Base-by-base conservation (phyloP, 2,329 filamentous ascomycete species). In the Zasmidium citrigriseum region DNA sequence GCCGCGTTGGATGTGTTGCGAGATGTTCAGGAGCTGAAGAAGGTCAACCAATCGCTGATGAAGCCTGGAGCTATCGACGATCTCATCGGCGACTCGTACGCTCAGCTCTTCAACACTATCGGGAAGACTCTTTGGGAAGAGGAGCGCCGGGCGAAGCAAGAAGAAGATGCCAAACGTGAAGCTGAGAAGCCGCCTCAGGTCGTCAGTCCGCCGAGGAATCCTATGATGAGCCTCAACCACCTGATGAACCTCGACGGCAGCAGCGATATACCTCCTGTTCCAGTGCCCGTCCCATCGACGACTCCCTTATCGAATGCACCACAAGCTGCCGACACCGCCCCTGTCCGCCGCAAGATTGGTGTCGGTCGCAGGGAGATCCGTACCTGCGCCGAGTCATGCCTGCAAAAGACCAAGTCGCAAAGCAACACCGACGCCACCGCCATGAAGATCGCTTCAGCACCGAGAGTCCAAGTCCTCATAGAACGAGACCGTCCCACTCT, bases 51-150 rank as follows among this genome's bases (percentile, higher is more conserved):
- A 44, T 89, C 88, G 48, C 81, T 96, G 7, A 95, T 96, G 84
- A 97, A 96, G 74, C 84, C 89, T 0, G 84, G 86, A 0, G 82
- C 88, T 10, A 93, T 98, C 46, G 95, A 99, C 68, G 95, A 99
- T 69, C 82, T 98, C n/a, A 89, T 97, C 64, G 89, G 88, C 21
- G 95, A 99, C 74, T 87, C 90, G 50, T 99, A 96, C 73, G 89
- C 90, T 1, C 82, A 86, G 50, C 79, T 96, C 16, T 95, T 91
- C 70, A 81, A 83, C 18, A 84, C 88, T 25, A 77, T 92, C 50
- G 86, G 86, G 1, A 83, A 83, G 45, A 80, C 79, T 2, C 75
- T 91, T n/a, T 76, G 81, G 47, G 76, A 82, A 21, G 74, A 79
- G 20, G 66, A 66, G 59, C 68, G 59, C 55, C 50, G 61, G 21